Base-by-base conservation (phyloP, 2,329 filamentous ascomycete species). In the Talaromyces amestolkiae region DNA sequence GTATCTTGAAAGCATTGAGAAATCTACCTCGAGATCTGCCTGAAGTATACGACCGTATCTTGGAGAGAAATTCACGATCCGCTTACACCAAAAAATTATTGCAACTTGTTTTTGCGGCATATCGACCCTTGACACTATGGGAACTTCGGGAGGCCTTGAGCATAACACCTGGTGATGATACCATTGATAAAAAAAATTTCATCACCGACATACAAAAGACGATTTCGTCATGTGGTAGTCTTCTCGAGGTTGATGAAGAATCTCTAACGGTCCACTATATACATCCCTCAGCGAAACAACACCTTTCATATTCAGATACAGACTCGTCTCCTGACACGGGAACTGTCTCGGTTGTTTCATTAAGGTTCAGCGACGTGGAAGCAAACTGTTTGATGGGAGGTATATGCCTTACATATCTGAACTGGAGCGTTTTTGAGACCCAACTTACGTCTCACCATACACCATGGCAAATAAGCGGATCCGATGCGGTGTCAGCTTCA, bases 251-350 rank as follows among this genome's bases (percentile, higher is more conserved):
- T 19, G 47, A 63, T 24, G 60, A 63, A 19, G 60, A 63, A 31
- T 35, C 45, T 27, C 60, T 63, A 15, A 63, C 47, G n/a, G 47
- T 63, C 6, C 60, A 54, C 39, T 63, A 54, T 53, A n/a, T 54
- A 10, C 60, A 63, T 22, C 60, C 58, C 22, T 61, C 58, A 35
- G 58, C 58, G 41, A 61, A 61, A 54, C 47, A 63, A 24, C 60
- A 63, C 27, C 47, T 63, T 24, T 27, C 19, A 39, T 33, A 27
- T 31, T 7, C 5, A 31, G 27, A 31, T 31, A 31, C 3, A 31
- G 6, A 7, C 5, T 31, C 27, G 27, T 7, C 27, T 8, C 27
- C 7, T 31, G 27, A 6, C 6, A 1, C 27, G 7, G 27, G 7
- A 31, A 31, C 27, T 31, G 6, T 7, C 27, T 31, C 27, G 6